phyloP scores from a whole-genome alignment of 768 basidiomycete genomes.

The Collybiopsis confluens region DNA sequence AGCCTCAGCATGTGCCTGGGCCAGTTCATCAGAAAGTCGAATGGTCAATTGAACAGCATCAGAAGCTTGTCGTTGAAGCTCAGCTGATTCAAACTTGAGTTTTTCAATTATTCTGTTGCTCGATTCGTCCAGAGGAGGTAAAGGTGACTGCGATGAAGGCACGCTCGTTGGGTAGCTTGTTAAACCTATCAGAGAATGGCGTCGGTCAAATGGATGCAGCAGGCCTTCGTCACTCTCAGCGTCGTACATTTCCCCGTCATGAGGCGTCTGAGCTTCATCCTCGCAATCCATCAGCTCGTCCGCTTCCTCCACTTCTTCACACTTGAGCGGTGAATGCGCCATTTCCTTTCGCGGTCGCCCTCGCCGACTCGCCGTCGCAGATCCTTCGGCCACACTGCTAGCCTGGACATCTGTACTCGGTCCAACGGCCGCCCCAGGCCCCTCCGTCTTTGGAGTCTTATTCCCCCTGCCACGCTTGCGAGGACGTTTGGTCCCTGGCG shows the following conservation, averaged over 20 bases:
- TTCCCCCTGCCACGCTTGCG: slow-evolving; percentile 70
- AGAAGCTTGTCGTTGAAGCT: slow-evolving; percentile 60
- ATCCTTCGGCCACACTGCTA: neutral
- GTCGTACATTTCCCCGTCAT: slow-evolving; percentile 52
- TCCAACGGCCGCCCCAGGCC: neutral
- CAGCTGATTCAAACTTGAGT: slow-evolving; percentile 62
- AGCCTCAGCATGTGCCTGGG: slow-evolving; percentile 58
- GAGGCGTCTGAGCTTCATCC: slow-evolving; percentile 13
- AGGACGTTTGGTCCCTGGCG: slow-evolving; percentile 81
- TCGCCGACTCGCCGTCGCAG: slow-evolving; percentile 9
- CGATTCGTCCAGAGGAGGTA: slow-evolving; percentile 19
- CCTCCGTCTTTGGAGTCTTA: slow-evolving; percentile 28
- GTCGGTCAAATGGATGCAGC: slow-evolving; percentile 39
- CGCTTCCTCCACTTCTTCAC: slow-evolving; percentile 24
- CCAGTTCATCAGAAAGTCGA: slow-evolving; percentile 66
- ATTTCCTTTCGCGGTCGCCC: slow-evolving; percentile 18
- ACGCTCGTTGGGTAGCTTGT: slow-evolving; percentile 15
- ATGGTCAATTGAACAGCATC: slow-evolving; percentile 64
- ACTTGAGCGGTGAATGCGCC: slow-evolving; percentile 32
- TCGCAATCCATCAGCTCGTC: slow-evolving; percentile 18
- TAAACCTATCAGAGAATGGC: slow-evolving; percentile 34
- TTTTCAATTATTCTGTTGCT: slow-evolving; percentile 44
- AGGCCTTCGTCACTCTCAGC: slow-evolving; percentile 55
- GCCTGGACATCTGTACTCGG: neutral
- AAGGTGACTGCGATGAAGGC: slow-evolving; percentile 21